Evolutionary conservation across 2,329 filamentous ascomycete species (phyloP), one percentile per base, ranked within the genome.

Genomic region (Esteya vermicola): DNA sequence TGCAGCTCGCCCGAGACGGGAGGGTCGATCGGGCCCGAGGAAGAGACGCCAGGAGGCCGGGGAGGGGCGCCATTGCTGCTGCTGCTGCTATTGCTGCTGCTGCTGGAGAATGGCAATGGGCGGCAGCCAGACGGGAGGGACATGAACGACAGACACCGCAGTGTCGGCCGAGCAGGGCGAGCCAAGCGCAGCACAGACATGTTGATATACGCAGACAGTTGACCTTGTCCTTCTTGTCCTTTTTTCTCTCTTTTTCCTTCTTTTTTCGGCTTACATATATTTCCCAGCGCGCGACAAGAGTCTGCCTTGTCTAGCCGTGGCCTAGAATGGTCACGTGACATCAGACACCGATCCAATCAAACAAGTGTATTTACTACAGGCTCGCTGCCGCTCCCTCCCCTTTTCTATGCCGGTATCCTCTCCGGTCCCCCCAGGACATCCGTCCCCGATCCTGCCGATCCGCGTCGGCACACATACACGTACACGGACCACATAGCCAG

Each of bases 1-100:
- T 67, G 77, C 45, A 93, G 70, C 50, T 94, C 85, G 30, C 46
- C 43, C 33, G 50, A 36, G 16, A 49, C 43, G 44, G 68, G 43
- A 8, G 51, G 45, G 42, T 52, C 43, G 35, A 47, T 46, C 28
- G 50, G 50, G 36, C 41, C 46, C 30, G 49, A 48, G 27, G 45
- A 7, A 10, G 22, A 14, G 33, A n/a, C 13, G 35, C 4, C 16
- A 8, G 35, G 14, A 28, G 25, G 30, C 5, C 26, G 14, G 19
- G 9, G 13, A n/a, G 27, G 3, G 9, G 10, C 14, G 13, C 8
- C 14, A n/a, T 10, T 19, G 20, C 13, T 12, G 19, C 20, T 19
- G 27, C 14, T 10, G 27, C 8, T 20, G 23, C 18, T 25, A 20
- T 19, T 18, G 7, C 26, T 19, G 39, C n/a, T 12, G 41, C 31